Conservation (phyloP, 495 filamentous ascomycete species). For the Tuber magnatum region DNA sequence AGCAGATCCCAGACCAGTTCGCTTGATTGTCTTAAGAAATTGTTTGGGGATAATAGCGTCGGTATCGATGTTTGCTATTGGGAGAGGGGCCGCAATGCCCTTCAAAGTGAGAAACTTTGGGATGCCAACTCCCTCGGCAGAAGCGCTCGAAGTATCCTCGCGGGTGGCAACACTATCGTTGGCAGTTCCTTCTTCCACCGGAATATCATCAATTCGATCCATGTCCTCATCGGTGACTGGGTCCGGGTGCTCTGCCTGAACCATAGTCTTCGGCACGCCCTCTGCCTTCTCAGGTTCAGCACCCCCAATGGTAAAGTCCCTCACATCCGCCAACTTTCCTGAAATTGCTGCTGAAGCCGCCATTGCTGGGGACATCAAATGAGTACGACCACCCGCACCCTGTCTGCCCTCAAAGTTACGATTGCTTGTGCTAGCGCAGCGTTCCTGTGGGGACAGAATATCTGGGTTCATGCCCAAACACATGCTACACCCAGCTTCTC, state of each 20-base stretch:
- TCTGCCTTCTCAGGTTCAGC: conserved; percentile 43
- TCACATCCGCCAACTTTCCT: conserved; percentile 85
- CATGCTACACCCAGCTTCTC: conserved; percentile 97
- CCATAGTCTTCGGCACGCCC: conserved; percentile 48
- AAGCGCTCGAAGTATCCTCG: conserved; percentile 45
- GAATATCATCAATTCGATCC: conserved; percentile 70
- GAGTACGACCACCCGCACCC: conserved; percentile 85
- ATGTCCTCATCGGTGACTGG: conserved; percentile 65
- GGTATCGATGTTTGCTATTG: conserved; percentile 86
- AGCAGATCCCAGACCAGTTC: conserved; percentile 80
- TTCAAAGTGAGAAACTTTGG: conserved; percentile 74
- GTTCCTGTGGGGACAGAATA: conserved; percentile 86
- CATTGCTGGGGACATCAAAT: conserved; percentile 96
- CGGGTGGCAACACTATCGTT: conserved; percentile 46
- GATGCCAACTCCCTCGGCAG: conserved; percentile 56
- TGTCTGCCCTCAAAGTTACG: conserved; percentile 97
- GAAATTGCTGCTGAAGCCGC: conserved; percentile 83
- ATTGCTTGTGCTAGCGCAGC: conserved; percentile 92
- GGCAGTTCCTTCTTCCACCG: conserved; percentile 55
- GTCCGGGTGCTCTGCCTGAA: conserved; percentile 64
- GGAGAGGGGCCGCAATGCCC: conserved; percentile 82
- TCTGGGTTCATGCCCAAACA: conserved; percentile 99
- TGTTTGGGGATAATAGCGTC: conserved; percentile 99
- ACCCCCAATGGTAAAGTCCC: conserved; percentile 56
- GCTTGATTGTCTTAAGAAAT: conserved; percentile 98